phyloP scores from a whole-genome alignment of 78 protist species.

The Dictyostelium brefeldianum region DNA sequence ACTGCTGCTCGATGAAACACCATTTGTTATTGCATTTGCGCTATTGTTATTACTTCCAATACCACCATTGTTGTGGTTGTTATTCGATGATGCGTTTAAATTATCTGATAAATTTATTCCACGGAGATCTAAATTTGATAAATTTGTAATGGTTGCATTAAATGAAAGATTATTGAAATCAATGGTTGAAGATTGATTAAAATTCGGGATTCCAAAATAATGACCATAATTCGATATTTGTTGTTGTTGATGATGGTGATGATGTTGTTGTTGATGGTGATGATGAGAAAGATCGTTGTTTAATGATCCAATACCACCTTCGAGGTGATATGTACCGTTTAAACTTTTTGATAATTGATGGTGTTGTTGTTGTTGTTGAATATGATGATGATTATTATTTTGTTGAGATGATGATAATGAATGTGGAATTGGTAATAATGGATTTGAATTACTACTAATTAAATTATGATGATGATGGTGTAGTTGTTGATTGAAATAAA shows the following conservation, averaged over 20 bases:
- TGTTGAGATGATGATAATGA: not conserved
- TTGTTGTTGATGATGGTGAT: not conserved
- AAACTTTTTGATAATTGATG: conserved; percentile 20
- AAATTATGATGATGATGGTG: not conserved
- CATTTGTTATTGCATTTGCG: not conserved
- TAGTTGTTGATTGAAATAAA: not conserved
- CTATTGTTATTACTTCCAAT: not conserved
- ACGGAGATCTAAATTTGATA: conserved; percentile 27
- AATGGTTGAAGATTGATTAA: conserved; percentile 7
- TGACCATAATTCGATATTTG: conserved; percentile 22
- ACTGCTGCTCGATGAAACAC: not conserved
- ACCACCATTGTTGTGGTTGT: not conserved
- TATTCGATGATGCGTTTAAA: not conserved
- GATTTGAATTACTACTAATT: not conserved
- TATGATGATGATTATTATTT: not conserved
- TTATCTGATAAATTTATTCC: conserved; percentile 23
- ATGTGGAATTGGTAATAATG: not conserved
- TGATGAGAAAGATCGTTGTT: not conserved
- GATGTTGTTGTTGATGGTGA: not conserved
- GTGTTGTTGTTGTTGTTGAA: not conserved
- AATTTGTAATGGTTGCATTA: not conserved
- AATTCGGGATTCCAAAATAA: conserved; percentile 39
- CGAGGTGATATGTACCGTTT: not conserved
- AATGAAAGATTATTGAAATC: conserved; percentile 17
- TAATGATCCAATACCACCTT: not conserved